These are phyloP conservation scores for Naganishia friedmannii DNA, from an alignment of 768 basidiomycete species.

Conservation along the genomic window DNA sequence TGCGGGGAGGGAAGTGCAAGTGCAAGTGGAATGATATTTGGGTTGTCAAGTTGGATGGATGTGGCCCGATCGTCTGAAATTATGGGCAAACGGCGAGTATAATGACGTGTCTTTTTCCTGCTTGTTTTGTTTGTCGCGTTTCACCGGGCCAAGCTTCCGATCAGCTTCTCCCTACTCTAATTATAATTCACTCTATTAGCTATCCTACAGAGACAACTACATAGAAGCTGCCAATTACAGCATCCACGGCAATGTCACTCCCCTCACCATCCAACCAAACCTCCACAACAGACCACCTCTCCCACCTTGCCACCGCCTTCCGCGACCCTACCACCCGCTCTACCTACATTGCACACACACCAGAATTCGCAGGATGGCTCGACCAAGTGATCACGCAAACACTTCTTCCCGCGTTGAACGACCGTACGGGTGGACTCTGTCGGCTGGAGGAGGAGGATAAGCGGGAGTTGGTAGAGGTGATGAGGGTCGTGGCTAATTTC, in stretches of 20 bases:
- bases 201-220: too few species aligned
- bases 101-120: too few species aligned
- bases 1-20: background rate
- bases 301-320: background rate
- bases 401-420: too few species aligned
- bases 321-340: background rate
- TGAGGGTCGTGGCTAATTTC: background rate
- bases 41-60: background rate
- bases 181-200: too few species aligned
- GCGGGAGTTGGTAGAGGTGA: background rate
- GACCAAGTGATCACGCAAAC: background rate
- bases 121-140: too few species aligned
- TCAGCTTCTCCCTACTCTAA: too few species aligned
- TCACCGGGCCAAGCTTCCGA: too few species aligned
- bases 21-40: too few species aligned
- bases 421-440: background rate
- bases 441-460: background rate
- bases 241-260: too few species aligned
- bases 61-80: background rate
- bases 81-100: too few species aligned
- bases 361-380: conserved; percentile 4
- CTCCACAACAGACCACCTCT: background rate
- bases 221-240: too few species aligned
- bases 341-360: background rate
- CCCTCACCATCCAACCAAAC: too few species aligned